Conservation (phyloP, 1,284 basidiomycete genomes). For the Neolentinus lepideus region DNA sequence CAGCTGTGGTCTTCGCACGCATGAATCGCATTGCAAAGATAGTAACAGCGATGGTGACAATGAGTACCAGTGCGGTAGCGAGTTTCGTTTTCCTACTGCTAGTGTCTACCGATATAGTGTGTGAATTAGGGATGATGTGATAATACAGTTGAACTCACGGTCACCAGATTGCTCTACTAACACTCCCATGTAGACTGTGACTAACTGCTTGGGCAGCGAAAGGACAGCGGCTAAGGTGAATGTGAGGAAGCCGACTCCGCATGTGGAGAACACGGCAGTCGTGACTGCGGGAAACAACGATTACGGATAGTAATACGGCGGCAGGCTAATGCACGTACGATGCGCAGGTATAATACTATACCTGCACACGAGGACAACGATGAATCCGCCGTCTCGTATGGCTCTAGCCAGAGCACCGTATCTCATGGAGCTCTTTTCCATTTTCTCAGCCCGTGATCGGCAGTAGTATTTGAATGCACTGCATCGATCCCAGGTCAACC, state of each 20-base stretch:
- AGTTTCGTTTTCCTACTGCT: not conserved
- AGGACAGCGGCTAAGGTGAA: slow-evolving; percentile 53
- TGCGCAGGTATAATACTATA: slow-evolving; percentile 60
- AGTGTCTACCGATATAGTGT: not conserved
- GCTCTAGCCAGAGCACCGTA: slow-evolving; percentile 60
- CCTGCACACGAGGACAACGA: slow-evolving; percentile 49
- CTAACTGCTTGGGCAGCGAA: slow-evolving; percentile 57
- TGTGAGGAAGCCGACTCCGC: slow-evolving; percentile 53
- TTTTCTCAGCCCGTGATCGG: slow-evolving; percentile 40
- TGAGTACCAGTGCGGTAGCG: not conserved
- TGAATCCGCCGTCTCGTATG: slow-evolving; percentile 63
- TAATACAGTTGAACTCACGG: slow-evolving; percentile 12
- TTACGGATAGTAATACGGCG: not conserved
- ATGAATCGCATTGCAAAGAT: not conserved
- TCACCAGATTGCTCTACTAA: slow-evolving; percentile 22
- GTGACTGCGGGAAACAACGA: slow-evolving; percentile 27
- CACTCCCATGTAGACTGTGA: slow-evolving; percentile 51
- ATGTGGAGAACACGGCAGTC: slow-evolving; percentile 61
- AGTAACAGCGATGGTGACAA: not conserved
- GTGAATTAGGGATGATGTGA: not conserved
- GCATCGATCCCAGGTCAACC: slow-evolving; percentile 5
- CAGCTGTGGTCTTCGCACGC: not conserved
- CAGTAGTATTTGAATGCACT: slow-evolving; percentile 42
- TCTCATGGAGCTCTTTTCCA: slow-evolving; percentile 48
- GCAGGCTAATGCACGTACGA: slow-evolving; percentile 25